phyloP scores from a whole-genome alignment of 108 stramenopile species.

The Heterococcus sp. region DNA sequence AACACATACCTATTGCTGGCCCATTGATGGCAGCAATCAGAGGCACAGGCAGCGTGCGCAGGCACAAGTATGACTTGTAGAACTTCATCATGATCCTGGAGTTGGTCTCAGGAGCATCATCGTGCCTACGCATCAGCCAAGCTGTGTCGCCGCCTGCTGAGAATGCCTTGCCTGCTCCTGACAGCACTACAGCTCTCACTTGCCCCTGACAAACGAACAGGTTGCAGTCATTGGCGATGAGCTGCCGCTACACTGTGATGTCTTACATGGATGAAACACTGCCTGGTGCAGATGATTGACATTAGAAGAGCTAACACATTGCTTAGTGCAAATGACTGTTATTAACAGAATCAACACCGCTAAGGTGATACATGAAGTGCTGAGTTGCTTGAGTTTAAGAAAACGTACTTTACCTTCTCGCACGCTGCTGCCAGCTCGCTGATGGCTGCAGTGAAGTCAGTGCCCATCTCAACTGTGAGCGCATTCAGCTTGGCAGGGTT shows the following conservation, averaged over 20 bases:
- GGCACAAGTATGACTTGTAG: conserved; percentile 57
- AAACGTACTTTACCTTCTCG: not conserved
- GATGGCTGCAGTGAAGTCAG: conserved; percentile 58
- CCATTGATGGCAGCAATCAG: conserved; percentile 69
- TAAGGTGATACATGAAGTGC: no score
- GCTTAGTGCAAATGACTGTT: no score
- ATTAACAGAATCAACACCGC: no score
- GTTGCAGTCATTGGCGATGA: no score
- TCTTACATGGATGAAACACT: no score
- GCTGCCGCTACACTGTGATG: no score
- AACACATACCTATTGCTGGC: conserved; percentile 50
- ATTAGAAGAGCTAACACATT: no score
- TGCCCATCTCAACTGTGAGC: conserved; percentile 71
- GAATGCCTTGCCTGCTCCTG: conserved; percentile 68
- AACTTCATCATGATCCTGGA: not conserved
- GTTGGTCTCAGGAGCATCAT: conserved; percentile 51
- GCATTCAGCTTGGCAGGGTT: conserved; percentile 66
- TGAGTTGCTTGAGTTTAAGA: no score
- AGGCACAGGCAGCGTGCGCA: conserved; percentile 69
- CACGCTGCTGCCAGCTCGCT: conserved; percentile 18
- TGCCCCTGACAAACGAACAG: no score
- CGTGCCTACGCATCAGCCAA: conserved; percentile 56
- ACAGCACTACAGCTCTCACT: conserved; percentile 63
- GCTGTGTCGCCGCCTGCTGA: conserved; percentile 71
- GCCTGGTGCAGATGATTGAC: no score